Base-by-base conservation (phyloP, 495 filamentous ascomycete species). In the Amorphotheca resinae region DNA sequence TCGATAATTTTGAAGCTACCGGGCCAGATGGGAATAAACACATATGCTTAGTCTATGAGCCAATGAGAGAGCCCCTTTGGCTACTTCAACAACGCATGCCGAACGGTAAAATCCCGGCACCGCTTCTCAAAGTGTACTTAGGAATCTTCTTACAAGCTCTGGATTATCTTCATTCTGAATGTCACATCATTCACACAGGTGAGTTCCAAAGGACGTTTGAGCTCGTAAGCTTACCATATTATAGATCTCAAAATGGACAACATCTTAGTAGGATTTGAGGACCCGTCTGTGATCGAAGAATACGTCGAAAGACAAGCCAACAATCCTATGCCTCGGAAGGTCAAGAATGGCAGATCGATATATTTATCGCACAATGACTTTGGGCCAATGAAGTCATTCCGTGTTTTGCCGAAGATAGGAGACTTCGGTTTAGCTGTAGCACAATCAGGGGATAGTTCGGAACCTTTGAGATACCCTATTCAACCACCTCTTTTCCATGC, bases 371-470 rank as follows among this genome's bases (percentile, higher is more conserved):
- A 53, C 47, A 64, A 63, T 57, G 50, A 68, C 47, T 64, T 68
- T 41, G 62, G 65, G 14, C 54, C 50, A 42, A 50, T 65, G 16
- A 28, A 56, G 53, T 56, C 44, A 44, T 48, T 51, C 17, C 50
- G 44, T 42, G 60, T 57, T 48, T 53, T 65, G 50, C 61, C 57
- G 43, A 56, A 46, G 44, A 62, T 66, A 9, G 54, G 49, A 30
- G 65, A 68, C 47, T 68, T 67, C 56, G 62, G 63, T 38, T 51
- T 61, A n/a, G n/a, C n/a, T n/a, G n/a, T n/a, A 23, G 60, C 63
- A 15, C 49, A 56, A 15, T 46, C 12, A 50, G 60, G 66, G 41
- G 46, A 63, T 48, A 58, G 55, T 25, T 51, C 59, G 30, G 48
- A 63, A 52, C 48, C 48, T 23, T 23, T 15, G 22, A 15, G 22